Evolutionary conservation across 192 early-diverging fungal genomes (phyloP).

Genomic region (Entomortierella chlamydospora): DNA sequence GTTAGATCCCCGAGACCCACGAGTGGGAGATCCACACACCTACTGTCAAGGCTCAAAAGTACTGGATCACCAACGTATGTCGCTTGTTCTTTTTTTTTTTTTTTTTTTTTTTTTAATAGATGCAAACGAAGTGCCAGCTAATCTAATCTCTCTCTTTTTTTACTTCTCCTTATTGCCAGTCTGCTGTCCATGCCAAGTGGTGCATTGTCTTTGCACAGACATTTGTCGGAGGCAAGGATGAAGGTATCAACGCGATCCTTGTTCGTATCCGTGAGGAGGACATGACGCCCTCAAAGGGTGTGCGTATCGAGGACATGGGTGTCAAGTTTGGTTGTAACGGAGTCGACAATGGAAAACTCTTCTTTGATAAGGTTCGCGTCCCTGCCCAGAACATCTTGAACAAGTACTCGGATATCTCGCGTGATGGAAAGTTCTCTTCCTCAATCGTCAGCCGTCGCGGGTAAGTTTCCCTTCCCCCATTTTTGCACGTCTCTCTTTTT

Average conservation of each 20-base stretch:
- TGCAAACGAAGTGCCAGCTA: neutral
- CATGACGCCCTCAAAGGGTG: constrained; percentile 71
- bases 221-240: constrained; percentile 71
- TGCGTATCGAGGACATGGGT: constrained; percentile 82
- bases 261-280: constrained; percentile 81
- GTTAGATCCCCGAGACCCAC: constrained; percentile 55
- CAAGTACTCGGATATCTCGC: constrained; percentile 70
- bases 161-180: constrained; percentile 26
- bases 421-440: constrained; percentile 68
- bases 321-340: constrained; percentile 77
- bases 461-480: no score
- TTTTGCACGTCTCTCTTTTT: neutral
- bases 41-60: constrained; percentile 76
- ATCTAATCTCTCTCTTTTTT: neutral
- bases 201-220: constrained; percentile 82
- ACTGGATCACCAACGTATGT: constrained; percentile 85
- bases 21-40: constrained; percentile 85
- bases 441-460: constrained; percentile 65
- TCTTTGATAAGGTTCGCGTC: constrained; percentile 64
- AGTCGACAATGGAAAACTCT: constrained; percentile 80
- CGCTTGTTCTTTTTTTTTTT: neutral
- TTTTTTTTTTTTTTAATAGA: neutral
- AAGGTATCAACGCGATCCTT: constrained; percentile 80
- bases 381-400: constrained; percentile 76
- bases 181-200: constrained; percentile 78